These are phyloP conservation scores for Pachyrhizus erosus DNA, from an alignment of 306 rosid genomes.

Conservation along the genomic window DNA sequence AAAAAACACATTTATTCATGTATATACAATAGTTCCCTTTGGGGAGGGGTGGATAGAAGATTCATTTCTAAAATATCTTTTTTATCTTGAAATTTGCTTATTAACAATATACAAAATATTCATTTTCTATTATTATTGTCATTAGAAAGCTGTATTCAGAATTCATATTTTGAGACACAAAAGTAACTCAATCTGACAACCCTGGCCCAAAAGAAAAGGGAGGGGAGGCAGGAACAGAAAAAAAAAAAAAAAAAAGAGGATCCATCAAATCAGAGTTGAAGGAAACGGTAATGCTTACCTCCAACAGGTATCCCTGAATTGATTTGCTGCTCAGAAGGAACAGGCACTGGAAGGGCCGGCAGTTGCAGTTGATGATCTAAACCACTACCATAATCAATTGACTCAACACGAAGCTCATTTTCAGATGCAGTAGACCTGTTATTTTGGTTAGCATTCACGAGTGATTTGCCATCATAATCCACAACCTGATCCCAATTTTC, in stretches of 20 bases:
- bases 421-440: conserved; percentile 53
- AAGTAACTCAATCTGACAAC: conserved; percentile 25
- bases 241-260: no score
- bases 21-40: neutral
- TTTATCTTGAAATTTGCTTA: neutral
- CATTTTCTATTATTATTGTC: neutral
- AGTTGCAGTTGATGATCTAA: conserved; percentile 65
- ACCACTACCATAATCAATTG: conserved; percentile 53
- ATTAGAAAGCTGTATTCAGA: neutral
- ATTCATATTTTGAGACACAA: conserved; percentile 11
- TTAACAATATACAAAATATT: neutral
- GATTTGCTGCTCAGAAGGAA: conserved; percentile 65
- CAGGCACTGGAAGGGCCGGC: conserved; percentile 51
- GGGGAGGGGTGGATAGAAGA: neutral
- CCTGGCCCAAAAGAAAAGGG: neutral
- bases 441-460: conserved; percentile 57
- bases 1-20: no score
- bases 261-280: conserved; percentile 20
- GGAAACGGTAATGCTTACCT: conserved; percentile 58
- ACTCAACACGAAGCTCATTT: conserved; percentile 60
- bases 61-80: neutral
- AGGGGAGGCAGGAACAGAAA: neutral
- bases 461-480: conserved; percentile 94
- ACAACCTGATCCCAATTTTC: conserved; percentile 92
- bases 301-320: conserved; percentile 62